Evolutionary conservation across 371 early-diverging fungal genomes (phyloP).

Genomic region (Basidiobolus meristosporus): DNA sequence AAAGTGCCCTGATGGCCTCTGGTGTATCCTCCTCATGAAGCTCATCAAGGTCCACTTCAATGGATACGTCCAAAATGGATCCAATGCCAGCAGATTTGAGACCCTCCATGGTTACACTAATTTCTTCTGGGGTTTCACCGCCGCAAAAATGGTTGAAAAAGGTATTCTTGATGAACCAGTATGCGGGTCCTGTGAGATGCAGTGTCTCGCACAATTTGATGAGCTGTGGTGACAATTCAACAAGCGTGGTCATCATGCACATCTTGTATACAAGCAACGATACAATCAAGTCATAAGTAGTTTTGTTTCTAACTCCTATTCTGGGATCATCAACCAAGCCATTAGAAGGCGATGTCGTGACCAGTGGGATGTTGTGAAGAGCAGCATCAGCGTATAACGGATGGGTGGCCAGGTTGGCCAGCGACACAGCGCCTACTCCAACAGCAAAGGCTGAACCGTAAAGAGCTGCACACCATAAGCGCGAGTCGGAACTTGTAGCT

Average conservation of each 20-base stretch:
- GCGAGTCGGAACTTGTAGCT: too few relatives aligned
- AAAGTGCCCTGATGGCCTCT: constrained; percentile 10
- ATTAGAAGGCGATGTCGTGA: too few relatives aligned
- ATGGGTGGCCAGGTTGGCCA: too few relatives aligned
- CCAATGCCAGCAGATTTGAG: constrained; percentile 52
- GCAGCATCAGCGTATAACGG: too few relatives aligned
- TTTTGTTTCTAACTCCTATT: neutral
- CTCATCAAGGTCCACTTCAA: constrained; percentile 71
- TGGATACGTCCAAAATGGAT: constrained; percentile 71
- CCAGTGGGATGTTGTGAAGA: too few relatives aligned
- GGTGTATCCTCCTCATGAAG: constrained; percentile 13
- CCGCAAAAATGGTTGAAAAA: constrained; percentile 85
- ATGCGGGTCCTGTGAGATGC: constrained; percentile 24
- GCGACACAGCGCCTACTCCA: too few relatives aligned
- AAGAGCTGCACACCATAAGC: too few relatives aligned
- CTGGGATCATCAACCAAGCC: too few relatives aligned
- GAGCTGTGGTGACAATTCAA: constrained; percentile 39
- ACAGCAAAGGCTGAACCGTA: too few relatives aligned
- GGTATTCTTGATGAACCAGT: constrained; percentile 59
- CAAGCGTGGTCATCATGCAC: constrained; percentile 42
- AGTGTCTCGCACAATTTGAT: constrained; percentile 33
- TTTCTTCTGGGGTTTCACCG: constrained; percentile 78
- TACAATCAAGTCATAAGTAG: constrained; percentile 36
- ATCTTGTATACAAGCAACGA: constrained; percentile 58
- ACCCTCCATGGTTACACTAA: constrained; percentile 54